These are phyloP conservation scores for Hydnum rufescens DNA, from an alignment of 768 basidiomycete genomes.

Conservation along the genomic window DNA sequence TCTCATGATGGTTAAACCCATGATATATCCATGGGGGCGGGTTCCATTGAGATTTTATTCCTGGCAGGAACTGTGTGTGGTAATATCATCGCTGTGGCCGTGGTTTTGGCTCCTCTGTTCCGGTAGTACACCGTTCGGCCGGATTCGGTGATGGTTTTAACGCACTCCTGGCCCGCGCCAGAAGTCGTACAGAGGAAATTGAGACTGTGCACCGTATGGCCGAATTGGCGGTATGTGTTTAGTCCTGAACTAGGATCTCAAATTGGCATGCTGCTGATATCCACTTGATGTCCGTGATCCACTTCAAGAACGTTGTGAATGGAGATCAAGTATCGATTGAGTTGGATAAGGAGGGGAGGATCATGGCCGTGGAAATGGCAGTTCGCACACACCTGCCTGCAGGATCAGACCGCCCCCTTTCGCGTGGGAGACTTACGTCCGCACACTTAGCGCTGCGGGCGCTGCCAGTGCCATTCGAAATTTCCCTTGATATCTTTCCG, in stretches of 20 bases:
- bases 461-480: not conserved
- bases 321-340: not conserved
- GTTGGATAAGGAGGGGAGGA: not conserved
- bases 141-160: conserved; percentile 72
- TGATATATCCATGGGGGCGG: conserved; percentile 61
- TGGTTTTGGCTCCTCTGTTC: no score
- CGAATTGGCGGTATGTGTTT: conserved; percentile 42
- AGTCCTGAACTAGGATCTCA: not conserved
- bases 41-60: conserved; percentile 13
- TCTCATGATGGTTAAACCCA: conserved; percentile 46
- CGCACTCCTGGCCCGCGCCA: conserved; percentile 49
- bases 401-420: no score
- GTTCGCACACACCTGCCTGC: no score
- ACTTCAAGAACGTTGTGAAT: not conserved
- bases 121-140: conserved; percentile 60
- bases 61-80: conserved; percentile 2
- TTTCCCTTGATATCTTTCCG: not conserved
- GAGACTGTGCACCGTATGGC: conserved; percentile 65
- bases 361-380: not conserved
- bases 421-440: no score
- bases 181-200: conserved; percentile 67
- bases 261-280: not conserved
- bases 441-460: not conserved
- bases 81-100: conserved; percentile 6
- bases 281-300: not conserved